Conservation (phyloP, 169 alveolate species). For the Plasmodium cynomolgi region DNA sequence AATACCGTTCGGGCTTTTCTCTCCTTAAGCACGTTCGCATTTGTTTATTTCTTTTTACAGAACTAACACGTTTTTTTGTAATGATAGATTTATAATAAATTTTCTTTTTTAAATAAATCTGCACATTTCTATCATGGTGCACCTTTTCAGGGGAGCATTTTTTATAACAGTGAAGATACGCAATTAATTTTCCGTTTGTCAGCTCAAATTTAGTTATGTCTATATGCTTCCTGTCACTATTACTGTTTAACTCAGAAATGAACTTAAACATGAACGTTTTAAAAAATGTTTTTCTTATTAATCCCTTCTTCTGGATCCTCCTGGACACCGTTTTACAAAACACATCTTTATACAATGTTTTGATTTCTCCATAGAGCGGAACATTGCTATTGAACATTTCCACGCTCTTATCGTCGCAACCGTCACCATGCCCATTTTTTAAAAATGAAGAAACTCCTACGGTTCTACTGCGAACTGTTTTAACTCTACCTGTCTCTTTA, state of each 20-base stretch:
- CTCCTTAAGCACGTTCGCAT: neutral
- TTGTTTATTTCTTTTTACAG: constrained; percentile 22
- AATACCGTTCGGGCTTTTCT: neutral
- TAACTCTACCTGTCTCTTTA: neutral
- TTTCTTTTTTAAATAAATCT: constrained; percentile 8
- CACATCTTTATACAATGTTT: neutral
- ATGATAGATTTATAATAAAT: neutral
- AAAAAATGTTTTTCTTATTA: constrained; percentile 11
- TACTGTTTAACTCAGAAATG: constrained; percentile 10
- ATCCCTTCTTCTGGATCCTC: constrained; percentile 40
- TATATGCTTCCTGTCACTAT: neutral
- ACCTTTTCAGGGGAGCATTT: constrained; percentile 10
- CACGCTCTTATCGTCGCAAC: neutral
- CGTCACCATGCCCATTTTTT: constrained; percentile 18
- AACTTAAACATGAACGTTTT: constrained; percentile 5
- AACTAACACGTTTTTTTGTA: constrained; percentile 6
- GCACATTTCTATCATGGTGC: neutral
- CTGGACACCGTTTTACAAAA: constrained; percentile 37
- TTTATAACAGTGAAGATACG: constrained; percentile 14
- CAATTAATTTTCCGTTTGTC: constrained; percentile 16
- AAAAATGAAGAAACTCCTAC: constrained; percentile 11
- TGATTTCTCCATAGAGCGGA: neutral
- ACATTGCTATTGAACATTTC: constrained; percentile 13
- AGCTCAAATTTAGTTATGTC: constrained; percentile 9
- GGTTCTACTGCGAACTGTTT: neutral